These are phyloP conservation scores for Urochloa ruziziensis DNA, from an alignment of 176 grass and related monocot species.

Conservation along the genomic window DNA sequence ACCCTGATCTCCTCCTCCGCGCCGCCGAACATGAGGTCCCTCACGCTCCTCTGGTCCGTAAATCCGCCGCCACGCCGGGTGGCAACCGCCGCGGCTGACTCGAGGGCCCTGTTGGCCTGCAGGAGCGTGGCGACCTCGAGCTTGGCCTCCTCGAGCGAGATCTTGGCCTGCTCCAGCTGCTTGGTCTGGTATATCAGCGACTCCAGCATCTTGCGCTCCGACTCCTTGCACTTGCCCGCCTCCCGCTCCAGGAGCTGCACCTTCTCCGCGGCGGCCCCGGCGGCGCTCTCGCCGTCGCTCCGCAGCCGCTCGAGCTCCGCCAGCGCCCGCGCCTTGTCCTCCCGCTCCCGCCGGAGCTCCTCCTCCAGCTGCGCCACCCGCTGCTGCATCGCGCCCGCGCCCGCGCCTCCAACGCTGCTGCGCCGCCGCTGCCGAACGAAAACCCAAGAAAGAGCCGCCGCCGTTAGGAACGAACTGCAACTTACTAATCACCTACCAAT, in stretches of 20 bases:
- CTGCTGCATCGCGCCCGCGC: constrained; percentile 42
- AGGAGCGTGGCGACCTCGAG: constrained; percentile 60
- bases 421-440: constrained; percentile 17
- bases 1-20: constrained; percentile 55
- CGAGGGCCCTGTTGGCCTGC: constrained; percentile 35
- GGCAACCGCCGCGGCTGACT: background rate
- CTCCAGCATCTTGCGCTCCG: constrained; percentile 92
- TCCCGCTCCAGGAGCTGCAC: constrained; percentile 49
- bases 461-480: background rate
- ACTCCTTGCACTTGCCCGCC: constrained; percentile 70
- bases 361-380: constrained; percentile 59
- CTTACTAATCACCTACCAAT: too few relatives aligned
- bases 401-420: background rate
- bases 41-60: constrained; percentile 38
- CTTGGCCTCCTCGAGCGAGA: constrained; percentile 87
- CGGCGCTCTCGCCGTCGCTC: background rate
- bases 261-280: constrained; percentile 20
- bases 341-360: constrained; percentile 54
- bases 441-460: background rate
- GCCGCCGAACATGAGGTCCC: constrained; percentile 45
- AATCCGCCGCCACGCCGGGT: background rate
- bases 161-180: constrained; percentile 91
- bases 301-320: constrained; percentile 47
- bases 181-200: constrained; percentile 81
- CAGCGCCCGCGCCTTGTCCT: constrained; percentile 49